phyloP scores from a whole-genome alignment of 768 basidiomycete genomes.

The Suillus bovinus region DNA sequence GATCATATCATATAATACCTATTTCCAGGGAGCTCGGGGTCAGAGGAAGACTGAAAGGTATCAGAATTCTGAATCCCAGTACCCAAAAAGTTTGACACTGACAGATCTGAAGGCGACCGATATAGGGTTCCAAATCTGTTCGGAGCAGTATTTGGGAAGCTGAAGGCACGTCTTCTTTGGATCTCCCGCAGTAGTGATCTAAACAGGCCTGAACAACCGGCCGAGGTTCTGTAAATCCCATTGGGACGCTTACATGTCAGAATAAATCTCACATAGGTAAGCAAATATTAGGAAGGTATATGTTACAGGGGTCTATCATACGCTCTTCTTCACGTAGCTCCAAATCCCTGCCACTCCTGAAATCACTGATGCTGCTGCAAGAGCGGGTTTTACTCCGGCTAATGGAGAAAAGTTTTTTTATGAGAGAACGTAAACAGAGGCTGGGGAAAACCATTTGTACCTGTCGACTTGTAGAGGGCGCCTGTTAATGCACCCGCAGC shows the following conservation, averaged over 20 bases:
- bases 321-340: slow-evolving; percentile 91
- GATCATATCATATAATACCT: slow-evolving; percentile 38
- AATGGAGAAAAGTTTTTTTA: slow-evolving; percentile 34
- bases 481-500: slow-evolving; percentile 90
- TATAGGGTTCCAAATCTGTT: slow-evolving; percentile 30
- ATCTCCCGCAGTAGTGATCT: slow-evolving; percentile 22
- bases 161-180: slow-evolving; percentile 25
- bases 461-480: slow-evolving; percentile 90
- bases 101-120: slow-evolving; percentile 37
- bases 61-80: slow-evolving; percentile 36
- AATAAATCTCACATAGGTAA: slow-evolving; percentile 16
- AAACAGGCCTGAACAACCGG: slow-evolving; percentile 20
- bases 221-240: slow-evolving; percentile 20
- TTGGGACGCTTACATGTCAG: slow-evolving; percentile 30
- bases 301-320: slow-evolving; percentile 57
- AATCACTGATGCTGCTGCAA: slow-evolving; percentile 86
- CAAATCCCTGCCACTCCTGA: slow-evolving; percentile 90
- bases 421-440: slow-evolving; percentile 38
- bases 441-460: slow-evolving; percentile 51
- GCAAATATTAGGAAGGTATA: slow-evolving; percentile 47
- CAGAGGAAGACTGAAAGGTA: slow-evolving; percentile 39
- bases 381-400: slow-evolving; percentile 92
- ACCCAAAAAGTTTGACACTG: slow-evolving; percentile 31
- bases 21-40: slow-evolving; percentile 42
- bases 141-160: slow-evolving; percentile 29